phyloP scores from a whole-genome alignment of 257 asterid species.

The Apocynum venetum region DNA sequence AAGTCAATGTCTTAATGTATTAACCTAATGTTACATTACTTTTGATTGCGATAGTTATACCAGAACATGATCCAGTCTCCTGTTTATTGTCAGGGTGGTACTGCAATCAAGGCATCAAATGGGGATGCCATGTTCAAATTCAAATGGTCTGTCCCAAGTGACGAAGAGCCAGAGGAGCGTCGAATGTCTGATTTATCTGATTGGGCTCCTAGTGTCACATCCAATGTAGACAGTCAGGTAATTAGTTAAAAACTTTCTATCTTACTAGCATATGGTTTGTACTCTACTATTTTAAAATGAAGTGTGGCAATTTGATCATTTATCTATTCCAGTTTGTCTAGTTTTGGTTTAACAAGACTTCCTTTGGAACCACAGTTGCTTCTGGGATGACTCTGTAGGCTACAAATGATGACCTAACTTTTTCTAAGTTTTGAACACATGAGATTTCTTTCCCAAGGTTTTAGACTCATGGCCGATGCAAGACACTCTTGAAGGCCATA shows the following conservation, averaged over 20 bases:
- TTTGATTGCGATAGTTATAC: background rate
- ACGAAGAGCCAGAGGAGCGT: constrained; percentile 66
- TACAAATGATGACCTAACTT: background rate
- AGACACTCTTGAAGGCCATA: background rate
- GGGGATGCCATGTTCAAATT: constrained; percentile 40
- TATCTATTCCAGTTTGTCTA: background rate
- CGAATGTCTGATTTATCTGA: constrained; percentile 95
- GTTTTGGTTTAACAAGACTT: constrained; percentile 6
- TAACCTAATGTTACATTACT: background rate
- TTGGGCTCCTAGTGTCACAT: constrained; percentile 76
- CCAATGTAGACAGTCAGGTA: constrained; percentile 75
- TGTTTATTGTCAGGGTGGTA: constrained; percentile 27
- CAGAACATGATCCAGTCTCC: background rate
- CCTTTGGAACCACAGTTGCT: background rate
- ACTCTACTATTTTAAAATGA: background rate
- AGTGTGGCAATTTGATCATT: background rate
- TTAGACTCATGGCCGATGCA: background rate
- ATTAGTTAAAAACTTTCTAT: background rate
- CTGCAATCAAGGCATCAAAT: constrained; percentile 27
- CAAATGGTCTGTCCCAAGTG: constrained; percentile 27
- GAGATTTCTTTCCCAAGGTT: background rate
- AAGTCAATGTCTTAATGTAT: background rate
- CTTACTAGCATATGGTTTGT: background rate
- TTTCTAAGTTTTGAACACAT: background rate
- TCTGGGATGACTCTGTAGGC: background rate